A percentile compares a stretch with the other conserved stretches of the same genome.
Evolutionary conservation across 768 basidiomycete genomes (phyloP).

Genomic region (Phaffia australis): DNA sequence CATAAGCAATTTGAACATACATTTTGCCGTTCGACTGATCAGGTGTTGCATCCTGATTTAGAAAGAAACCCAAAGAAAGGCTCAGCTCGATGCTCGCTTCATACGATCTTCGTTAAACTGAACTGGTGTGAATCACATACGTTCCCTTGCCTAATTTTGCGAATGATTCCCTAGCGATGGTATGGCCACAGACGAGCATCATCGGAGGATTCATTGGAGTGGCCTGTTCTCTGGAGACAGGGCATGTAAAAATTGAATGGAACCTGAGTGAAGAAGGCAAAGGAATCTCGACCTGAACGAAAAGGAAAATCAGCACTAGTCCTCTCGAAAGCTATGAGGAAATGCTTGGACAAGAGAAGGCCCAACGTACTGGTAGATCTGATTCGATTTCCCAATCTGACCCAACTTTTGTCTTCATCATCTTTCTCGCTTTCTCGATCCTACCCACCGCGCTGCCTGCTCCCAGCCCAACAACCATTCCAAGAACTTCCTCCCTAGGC

Average conservation of each 20-base stretch:
- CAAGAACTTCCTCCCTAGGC: conserved; percentile 76
- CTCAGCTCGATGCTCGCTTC: neutral
- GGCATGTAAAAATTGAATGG: conserved; percentile 94
- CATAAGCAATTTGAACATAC: neutral
- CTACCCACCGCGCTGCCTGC: conserved; percentile 79
- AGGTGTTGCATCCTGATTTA: neutral
- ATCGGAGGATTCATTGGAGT: conserved; percentile 80
- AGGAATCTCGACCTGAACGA: conserved; percentile 77
- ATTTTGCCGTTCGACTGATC: too few species aligned
- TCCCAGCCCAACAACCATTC: conserved; percentile 84
- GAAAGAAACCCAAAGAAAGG: neutral
- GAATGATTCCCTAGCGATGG: conserved; percentile 83
- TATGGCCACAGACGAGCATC: conserved; percentile 96
- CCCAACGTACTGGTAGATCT: conserved; percentile 64
- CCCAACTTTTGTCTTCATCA: conserved; percentile 85
- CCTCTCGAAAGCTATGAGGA: neutral
- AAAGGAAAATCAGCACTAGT: conserved; percentile 16
- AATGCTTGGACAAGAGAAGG: conserved; percentile 6
- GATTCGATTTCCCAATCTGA: conserved; percentile 73
- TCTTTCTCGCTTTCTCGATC: conserved; percentile 86
- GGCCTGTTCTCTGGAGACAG: conserved; percentile 94
- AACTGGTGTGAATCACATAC: conserved; percentile 43
- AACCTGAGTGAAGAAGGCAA: conserved; percentile 75
- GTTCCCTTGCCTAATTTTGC: conserved; percentile 77
- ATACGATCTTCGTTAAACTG: too few species aligned